Base-by-base conservation (phyloP, 179 eudicot species). In the Carnegiea gigantea region DNA sequence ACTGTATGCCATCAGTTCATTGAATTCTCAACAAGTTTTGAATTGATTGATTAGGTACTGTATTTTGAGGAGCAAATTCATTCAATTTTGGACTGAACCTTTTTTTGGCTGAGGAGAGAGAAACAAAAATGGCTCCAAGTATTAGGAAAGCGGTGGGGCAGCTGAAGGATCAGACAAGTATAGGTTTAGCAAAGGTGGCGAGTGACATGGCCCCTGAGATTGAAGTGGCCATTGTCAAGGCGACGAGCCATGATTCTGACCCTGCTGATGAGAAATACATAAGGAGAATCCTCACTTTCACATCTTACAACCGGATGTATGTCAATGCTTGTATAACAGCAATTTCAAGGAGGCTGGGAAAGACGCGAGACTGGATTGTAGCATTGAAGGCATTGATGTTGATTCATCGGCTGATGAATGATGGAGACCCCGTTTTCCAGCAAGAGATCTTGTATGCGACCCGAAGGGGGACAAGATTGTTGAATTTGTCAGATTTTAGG, bases 91-190 rank as follows among this genome's bases (percentile, higher is more conserved):
- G 57, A 51, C 1, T 12, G 20, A 51, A 20, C 10, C 64, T 4
- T 62, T n/a, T 76, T 5, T 79, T 65, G 46, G 78, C 36, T 59
- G 24, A 79, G 83, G 73, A 44, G 77, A 51, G 53, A 43, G 67
- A 49, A 77, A 28, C 79, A 51, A 57, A 57, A 57, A 91, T 92
- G 92, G 93, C 95, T 72, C 85, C 91, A 5, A 93, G 86, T 88
- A 91, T 93, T 6, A 88, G 98, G 57, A 95, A 95, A 83, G 93
- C 98, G 6, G 93, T 95, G 82, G 98, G 98, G 36, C 92, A 91
- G 11, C 87, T 95, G 75, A 95, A 95, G 92, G 98, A 95, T 77
- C 98, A 95, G 43, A 93, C 98, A 3, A 95, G 98, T 86, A 93
- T 95, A 24, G 91, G 98, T 24, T 80, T 95, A 12, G 98, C 98